Base-by-base conservation (phyloP, 495 filamentous ascomycete species). In the Cercophora samala region DNA sequence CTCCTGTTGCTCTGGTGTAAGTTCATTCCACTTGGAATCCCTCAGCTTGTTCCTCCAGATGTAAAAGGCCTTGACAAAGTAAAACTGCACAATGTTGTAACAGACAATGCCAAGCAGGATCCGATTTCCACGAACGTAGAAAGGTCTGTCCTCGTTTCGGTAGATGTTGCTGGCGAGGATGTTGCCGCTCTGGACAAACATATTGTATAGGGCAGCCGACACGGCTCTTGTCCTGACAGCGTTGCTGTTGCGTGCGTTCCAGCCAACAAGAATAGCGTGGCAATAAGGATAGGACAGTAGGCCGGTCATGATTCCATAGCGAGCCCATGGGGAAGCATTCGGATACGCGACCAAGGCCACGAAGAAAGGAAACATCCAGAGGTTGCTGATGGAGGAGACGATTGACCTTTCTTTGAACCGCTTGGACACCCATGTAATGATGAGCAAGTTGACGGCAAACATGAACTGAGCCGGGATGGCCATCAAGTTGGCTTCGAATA, bases 141-240 rank as follows among this genome's bases (percentile, higher is more conserved):
- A 72, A 1, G 85, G 85, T 64, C 79, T 76, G 69, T 88, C 86
- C 54, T 85, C 83, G 17, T 80, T 80, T 46, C 84, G 78, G 71
- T 87, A 88, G 54, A 87, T 82, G 68, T 86, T 85, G 63, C 70
- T 76, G 0, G 77, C 75, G 65, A 85, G 81, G 42, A 87, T 83
- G 58, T 79, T 83, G 8, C 83, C 82, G 5, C 75, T 67, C 64
- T 84, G 80, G 17, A 80, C 77, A 62, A 78, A 75, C 74, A 79
- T 78, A 65, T 84, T 85, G 70, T 84, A 85, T 6, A 82, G 32
- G 2, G 80, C 80, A 0, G 82, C 84, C 1, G 82, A 83, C 11
- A 89, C 85, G n/a, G 87, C 85, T 8, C 87, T 71, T 3, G 86
- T 89, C 0, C 85, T 77, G n/a, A 90, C 87, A 0, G 83, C 81